Percentiles rank a stretch among this genome's conserved stretches.
Evolutionary conservation across 345 rosid genomes (phyloP).

Genomic region (Dimocarpus longan): DNA sequence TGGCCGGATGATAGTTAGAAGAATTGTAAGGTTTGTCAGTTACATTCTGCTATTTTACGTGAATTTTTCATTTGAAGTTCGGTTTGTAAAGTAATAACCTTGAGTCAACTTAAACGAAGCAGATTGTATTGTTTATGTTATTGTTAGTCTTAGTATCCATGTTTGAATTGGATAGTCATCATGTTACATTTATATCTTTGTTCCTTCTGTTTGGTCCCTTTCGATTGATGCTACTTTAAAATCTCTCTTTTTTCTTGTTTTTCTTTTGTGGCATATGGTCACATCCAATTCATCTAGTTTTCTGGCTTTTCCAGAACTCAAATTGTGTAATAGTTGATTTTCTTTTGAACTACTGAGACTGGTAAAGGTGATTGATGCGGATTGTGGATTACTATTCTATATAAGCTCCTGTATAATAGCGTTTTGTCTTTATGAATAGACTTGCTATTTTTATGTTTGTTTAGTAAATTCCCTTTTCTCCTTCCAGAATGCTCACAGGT

Average conservation of each 20-base stretch:
- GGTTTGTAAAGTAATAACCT: background rate
- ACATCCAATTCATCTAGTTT: background rate
- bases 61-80: background rate
- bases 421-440: background rate
- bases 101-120: background rate
- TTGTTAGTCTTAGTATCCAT: background rate
- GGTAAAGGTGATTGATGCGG: background rate
- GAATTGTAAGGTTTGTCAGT: conserved; percentile 63
- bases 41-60: background rate
- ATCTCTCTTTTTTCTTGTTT: background rate
- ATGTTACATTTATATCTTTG: too few species aligned
- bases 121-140: background rate
- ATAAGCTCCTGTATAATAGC: background rate
- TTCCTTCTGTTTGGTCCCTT: background rate
- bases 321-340: background rate
- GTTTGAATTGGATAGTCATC: background rate
- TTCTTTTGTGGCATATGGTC: background rate
- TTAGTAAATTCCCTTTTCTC: conserved; percentile 8
- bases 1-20: conserved; percentile 69
- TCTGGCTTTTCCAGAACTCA: background rate
- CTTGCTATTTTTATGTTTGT: background rate
- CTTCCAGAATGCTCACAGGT: conserved; percentile 60
- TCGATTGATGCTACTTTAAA: background rate
- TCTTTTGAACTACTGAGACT: background rate
- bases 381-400: background rate